Evolutionary conservation across 2,329 filamentous ascomycete genomes (phyloP).

Genomic region (Lachnellula occidentalis): DNA sequence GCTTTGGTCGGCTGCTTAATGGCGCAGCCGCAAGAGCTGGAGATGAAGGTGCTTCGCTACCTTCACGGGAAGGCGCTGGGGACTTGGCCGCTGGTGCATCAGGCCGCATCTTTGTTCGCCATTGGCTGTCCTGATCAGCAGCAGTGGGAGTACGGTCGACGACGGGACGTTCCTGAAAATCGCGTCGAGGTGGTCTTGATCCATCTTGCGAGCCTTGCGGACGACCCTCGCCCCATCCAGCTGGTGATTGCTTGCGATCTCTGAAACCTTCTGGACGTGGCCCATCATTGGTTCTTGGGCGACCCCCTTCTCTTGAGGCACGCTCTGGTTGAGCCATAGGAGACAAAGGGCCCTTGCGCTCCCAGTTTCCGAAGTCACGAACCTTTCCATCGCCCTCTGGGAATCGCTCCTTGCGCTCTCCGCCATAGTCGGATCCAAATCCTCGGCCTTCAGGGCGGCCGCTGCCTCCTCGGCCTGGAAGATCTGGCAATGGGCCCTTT

Average conservation of each 20-base stretch:
- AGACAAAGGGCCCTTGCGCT: constrained; percentile 86
- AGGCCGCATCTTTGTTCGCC: constrained; percentile 88
- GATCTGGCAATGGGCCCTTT: constrained; percentile 79
- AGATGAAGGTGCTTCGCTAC: constrained; percentile 71
- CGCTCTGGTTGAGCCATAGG: constrained; percentile 55
- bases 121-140: constrained; percentile 87
- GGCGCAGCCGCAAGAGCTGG: constrained; percentile 52
- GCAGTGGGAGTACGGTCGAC: constrained; percentile 72
- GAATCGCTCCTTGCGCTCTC: constrained; percentile 65
- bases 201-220: constrained; percentile 58
- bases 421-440: constrained; percentile 45
- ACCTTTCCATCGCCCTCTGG: constrained; percentile 67
- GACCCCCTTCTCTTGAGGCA: constrained; percentile 51
- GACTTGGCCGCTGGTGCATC: constrained; percentile 54
- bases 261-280: constrained; percentile 52
- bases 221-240: constrained; percentile 68
- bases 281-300: constrained; percentile 55
- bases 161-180: constrained; percentile 65
- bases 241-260: constrained; percentile 63
- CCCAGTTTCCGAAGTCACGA: constrained; percentile 85
- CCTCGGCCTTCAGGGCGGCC: constrained; percentile 46
- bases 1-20: constrained; percentile 64
- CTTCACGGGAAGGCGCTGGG: constrained; percentile 63
- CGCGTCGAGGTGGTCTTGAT: constrained; percentile 72
- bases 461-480: constrained; percentile 52